Base-by-base conservation (phyloP, 257 asterid genomes). In the Eustoma russellianum region DNA sequence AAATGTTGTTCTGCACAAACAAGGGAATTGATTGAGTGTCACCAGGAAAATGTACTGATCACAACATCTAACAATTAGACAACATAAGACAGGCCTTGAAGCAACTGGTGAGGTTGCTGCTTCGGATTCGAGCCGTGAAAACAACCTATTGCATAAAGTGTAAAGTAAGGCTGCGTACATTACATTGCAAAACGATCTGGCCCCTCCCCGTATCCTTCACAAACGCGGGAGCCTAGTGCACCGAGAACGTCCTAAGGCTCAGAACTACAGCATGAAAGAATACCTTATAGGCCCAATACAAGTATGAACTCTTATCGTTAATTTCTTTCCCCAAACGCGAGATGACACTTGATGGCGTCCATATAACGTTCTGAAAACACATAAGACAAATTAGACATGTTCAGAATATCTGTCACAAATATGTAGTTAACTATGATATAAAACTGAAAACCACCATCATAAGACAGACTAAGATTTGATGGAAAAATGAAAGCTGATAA, bases 341-440 rank as follows among this genome's bases (percentile, higher is more conserved):
- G 70, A 87, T 91, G 57, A 91, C 92, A 75, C 79, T 80, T 48
- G 98, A 87, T 45, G 98, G 98, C 18, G 97, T 87, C 97, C 95
- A 87, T 51, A 77, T 64, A 46, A 73, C 62, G 56, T 77, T 81
- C 98, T 87, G 87, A 14, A 61, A 46, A 59, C 56, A 30, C 46
- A 60, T n/a, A 41, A 49, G 54, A 9, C 2, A 64, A 59, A 8
- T 1, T 57, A 33, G 48, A 40, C 45, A 17, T 50, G 73, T 63
- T 24, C 50, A 16, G 55, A 46, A 14, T 34, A 13, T 47, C 17
- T 28, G 11, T 17, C 30, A 57, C 28, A 43, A 51, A 9, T 18
- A 5, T 45, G 15, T 14, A 46, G 12, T 41, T 48, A 57, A 43
- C 55, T 13, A 18, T 43, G 28, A 19, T 1, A 19, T 19, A 19